Evolutionary conservation across 495 filamentous ascomycete genomes (phyloP).

Genomic region (Xylaria acuta): DNA sequence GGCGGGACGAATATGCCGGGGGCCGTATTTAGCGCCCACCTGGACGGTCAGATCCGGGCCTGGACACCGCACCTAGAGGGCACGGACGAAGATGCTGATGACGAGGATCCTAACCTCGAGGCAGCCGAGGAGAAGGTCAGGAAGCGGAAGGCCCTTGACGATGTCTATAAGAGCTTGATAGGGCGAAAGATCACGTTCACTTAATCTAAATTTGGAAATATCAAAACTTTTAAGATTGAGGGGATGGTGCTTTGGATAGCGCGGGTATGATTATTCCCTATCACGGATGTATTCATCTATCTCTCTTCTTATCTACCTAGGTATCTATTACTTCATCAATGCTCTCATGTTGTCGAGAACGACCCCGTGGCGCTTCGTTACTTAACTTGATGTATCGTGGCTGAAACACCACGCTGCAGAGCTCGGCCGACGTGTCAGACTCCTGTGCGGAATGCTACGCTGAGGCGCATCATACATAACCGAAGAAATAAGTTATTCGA

Average conservation of each 20-base stretch:
- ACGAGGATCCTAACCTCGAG: conserved; percentile 43
- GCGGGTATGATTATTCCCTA: background rate
- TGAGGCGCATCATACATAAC: background rate
- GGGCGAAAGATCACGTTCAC: conserved; percentile 61
- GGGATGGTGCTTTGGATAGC: background rate
- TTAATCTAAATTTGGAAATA: conserved; percentile 26
- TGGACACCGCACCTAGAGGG: conserved; percentile 63
- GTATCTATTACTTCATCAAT: background rate
- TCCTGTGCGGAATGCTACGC: background rate
- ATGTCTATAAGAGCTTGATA: conserved; percentile 61
- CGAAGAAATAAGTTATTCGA: background rate
- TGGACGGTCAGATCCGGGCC: conserved; percentile 63
- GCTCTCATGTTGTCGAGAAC: background rate
- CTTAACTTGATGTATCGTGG: background rate
- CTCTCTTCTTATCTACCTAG: too few relatives aligned
- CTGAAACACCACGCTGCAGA: background rate
- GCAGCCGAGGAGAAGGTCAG: conserved; percentile 49
- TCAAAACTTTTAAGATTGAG: background rate
- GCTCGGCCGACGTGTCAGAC: conserved; percentile 6
- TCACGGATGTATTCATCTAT: background rate
- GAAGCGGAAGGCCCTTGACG: conserved; percentile 66
- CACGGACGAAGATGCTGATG: conserved; percentile 52
- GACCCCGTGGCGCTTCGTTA: background rate
- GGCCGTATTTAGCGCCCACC: conserved; percentile 62
- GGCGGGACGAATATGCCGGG: conserved; percentile 53